Base-by-base conservation (phyloP, 805 yeast genomes). In the Yarrowia alimentaria region DNA sequence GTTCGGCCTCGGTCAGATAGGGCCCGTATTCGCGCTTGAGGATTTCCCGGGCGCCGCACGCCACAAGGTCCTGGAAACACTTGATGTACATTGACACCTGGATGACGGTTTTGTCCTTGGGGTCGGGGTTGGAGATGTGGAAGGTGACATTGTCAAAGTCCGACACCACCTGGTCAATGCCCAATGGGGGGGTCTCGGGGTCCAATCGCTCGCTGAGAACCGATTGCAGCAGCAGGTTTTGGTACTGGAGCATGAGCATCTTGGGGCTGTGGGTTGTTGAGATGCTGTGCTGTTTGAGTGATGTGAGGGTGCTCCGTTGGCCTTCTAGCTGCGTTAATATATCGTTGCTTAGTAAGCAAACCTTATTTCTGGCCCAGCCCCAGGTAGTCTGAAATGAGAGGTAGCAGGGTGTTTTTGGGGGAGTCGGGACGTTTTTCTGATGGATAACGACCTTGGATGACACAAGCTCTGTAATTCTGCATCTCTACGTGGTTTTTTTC, bases 91-190 rank as follows among this genome's bases (percentile, higher is more conserved):
- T 72, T 18, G 93, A 83, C 19, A 88, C 69, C 56, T 84, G 70
- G 53, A 88, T 68, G 64, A 76, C 61, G 26, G 81, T 66, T 69
- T 83, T 86, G 54, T 79, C 73, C 30, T 43, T 31, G 47, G 47
- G 47, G 58, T 81, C 89, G 2, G 90, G 86, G n/a, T 94, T 91
- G 40, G 95, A 83, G 55, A 93, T 73, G 67, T 91, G 98, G 68
- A 85, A 90, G 22, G 93, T 85, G 43, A 96, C 95, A 70, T 88
- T 88, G 68, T 93, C 99, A 61, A 93, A 93, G 71, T 93, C 99
- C 30, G 95, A 83, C 56, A 93, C 79, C 55, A 91, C 81, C 66
- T 97, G 79, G 68, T 93, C 97, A 56, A 88, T 72, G 30, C 60
- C 53, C 21, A 56, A 31, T 22, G 53, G 55, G 5, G 79, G 69